Evolutionary conservation across 2,329 filamentous ascomycete species (phyloP).

Genomic region (Fusarium verrucosum): DNA sequence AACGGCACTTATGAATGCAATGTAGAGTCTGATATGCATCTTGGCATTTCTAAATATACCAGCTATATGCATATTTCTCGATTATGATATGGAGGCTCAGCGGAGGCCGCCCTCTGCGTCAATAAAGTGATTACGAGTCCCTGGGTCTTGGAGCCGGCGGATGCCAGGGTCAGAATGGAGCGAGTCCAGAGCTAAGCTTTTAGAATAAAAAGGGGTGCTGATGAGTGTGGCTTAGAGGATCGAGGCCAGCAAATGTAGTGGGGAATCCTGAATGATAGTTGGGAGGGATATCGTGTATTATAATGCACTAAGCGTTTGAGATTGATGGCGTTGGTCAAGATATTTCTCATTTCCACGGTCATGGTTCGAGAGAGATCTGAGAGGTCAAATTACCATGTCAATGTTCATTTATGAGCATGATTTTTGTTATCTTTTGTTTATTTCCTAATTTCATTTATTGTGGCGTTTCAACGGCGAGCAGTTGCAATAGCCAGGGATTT

Average conservation of each 20-base stretch:
- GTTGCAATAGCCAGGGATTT: constrained; percentile 13
- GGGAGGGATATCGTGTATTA: not conserved
- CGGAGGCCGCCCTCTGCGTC: constrained; percentile 29
- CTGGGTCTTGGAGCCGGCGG: constrained; percentile 9
- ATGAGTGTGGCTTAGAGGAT: constrained; percentile 8
- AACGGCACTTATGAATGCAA: constrained; percentile 30
- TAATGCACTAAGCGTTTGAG: constrained; percentile 25
- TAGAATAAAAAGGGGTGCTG: constrained; percentile 10
- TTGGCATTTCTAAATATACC: constrained; percentile 39
- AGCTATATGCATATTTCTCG: constrained; percentile 1
- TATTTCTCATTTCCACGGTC: constrained; percentile 2
- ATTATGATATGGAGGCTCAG: constrained; percentile 28
- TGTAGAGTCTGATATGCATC: constrained; percentile 26
- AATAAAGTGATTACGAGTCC: constrained; percentile 34
- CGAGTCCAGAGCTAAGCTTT: constrained; percentile 32
- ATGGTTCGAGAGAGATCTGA: not conserved
- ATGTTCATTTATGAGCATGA: not conserved
- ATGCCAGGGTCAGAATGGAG: constrained; percentile 23
- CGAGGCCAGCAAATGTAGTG: constrained; percentile 10
- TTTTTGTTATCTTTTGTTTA: constrained; percentile 1
- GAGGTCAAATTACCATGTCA: not conserved
- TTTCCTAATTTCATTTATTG: constrained; percentile 4
- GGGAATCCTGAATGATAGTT: constrained; percentile 10
- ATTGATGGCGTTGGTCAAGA: constrained; percentile 15
- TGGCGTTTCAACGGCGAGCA: not conserved